A percentile compares a stretch with the other conserved stretches of the same genome.
phyloP scores from a whole-genome alignment of 305 asterid genomes.

The Caryopteris hybrid region DNA sequence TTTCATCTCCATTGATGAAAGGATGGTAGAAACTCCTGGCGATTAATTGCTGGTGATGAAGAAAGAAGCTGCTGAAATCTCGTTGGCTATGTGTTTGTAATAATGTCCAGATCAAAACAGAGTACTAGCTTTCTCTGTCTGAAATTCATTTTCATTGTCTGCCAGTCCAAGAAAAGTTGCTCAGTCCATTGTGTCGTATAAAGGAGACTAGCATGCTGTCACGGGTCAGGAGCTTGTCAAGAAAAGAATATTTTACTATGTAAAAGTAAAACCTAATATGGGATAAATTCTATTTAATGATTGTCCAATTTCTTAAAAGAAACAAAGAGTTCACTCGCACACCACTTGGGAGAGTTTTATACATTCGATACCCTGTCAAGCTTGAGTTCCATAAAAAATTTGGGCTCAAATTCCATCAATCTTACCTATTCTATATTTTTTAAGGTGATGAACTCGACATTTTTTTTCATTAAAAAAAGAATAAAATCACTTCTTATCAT shows the following conservation, averaged over 20 bases:
- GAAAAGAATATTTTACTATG: conserved; percentile 37
- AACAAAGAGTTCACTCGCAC: background rate
- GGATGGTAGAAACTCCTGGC: background rate
- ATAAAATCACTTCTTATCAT: too few species aligned
- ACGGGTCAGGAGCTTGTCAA: conserved; percentile 65
- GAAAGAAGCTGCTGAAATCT: conserved; percentile 21
- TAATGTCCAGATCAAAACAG: conserved; percentile 31
- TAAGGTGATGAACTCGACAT: too few species aligned
- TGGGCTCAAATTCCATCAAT: too few species aligned
- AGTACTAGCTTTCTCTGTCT: too few species aligned
- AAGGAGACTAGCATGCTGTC: conserved; percentile 78
- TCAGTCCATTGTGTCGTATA: conserved; percentile 43
- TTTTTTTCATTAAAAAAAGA: too few species aligned
- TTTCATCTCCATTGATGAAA: conserved; percentile 22
- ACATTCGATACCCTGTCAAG: too few species aligned
- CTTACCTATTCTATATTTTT: too few species aligned
- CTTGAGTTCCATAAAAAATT: too few species aligned
- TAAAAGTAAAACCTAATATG: conserved; percentile 26
- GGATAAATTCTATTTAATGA: conserved; percentile 21
- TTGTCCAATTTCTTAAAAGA: background rate
- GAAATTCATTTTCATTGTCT: conserved; percentile 36
- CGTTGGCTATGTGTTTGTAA: conserved; percentile 18
- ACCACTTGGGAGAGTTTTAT: background rate
- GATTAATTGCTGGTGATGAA: too few species aligned
- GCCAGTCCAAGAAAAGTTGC: conserved; percentile 36